These are phyloP conservation scores for Ocimum tenuiflorum DNA, from an alignment of 257 asterid genomes.

Conservation along the genomic window DNA sequence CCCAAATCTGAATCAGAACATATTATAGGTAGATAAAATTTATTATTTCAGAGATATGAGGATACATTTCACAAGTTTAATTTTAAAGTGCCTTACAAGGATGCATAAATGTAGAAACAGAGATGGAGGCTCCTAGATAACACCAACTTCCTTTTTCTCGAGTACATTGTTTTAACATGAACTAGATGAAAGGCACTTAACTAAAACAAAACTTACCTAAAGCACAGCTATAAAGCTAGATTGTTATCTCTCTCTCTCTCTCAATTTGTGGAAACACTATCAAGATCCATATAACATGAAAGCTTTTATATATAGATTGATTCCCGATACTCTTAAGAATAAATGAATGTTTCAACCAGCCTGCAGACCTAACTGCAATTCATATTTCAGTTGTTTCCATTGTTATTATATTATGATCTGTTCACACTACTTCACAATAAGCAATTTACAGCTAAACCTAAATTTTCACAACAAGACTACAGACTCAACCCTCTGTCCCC, in stretches of 20 bases:
- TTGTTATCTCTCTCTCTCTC: background rate
- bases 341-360: background rate
- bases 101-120: background rate
- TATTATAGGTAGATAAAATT: background rate
- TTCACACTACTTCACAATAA: background rate
- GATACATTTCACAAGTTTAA: background rate
- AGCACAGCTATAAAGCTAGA: background rate
- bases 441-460: background rate
- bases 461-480: background rate
- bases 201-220: background rate
- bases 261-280: too few relatives aligned
- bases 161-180: background rate
- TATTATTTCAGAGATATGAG: background rate
- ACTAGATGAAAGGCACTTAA: background rate
- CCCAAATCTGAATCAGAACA: constrained; percentile 43
- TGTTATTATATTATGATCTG: background rate
- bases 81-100: background rate
- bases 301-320: background rate
- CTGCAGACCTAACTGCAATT: background rate
- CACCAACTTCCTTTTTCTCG: background rate
- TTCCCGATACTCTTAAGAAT: background rate
- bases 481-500: background rate
- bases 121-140: background rate
- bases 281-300: too few relatives aligned
- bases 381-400: background rate